Evolutionary conservation across 179 eudicot species (phyloP), one percentile per base, ranked within the genome.

Genomic region (Spergularia azorica): DNA sequence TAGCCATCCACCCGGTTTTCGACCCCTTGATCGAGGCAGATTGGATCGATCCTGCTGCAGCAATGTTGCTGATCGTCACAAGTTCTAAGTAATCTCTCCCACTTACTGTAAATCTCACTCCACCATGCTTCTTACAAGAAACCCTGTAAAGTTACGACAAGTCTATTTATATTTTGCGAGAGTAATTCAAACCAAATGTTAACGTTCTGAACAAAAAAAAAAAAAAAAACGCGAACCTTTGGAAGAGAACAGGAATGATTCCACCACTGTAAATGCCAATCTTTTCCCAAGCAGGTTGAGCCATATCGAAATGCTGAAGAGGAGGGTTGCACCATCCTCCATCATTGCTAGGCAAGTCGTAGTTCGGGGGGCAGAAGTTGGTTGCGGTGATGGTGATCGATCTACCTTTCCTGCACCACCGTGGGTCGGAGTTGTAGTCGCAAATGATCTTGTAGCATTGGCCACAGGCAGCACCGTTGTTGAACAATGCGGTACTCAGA

Each of bases 301-400:
- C 89, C 95, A 90, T 90, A 77, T 90, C 92, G 54, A 90, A 90
- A 74, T 90, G 93, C 76, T 89, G 85, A 36, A 83, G 87, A 9
- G 92, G 92, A 0, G 95, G 95, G 70, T 90, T 90, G 57, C 91
- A 90, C 95, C 95, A 90, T 16, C 95, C 95, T 12, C 93, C 95
- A 2, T 26, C 79, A 51, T 85, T 71, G 77, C 75, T 88, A 1
- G 91, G 84, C 41, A 63, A 79, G 36, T 80, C 93, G 58, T 50
- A 85, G 76, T 90, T 90, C 0, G 95, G 95, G 10, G 95, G 95
- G 84, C 95, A 90, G 66, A 90, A 89, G 74, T 90, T 89, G 3
- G 95, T 90, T 3, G 93, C 95, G 2, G 93, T 90, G n/a, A 90
- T 73, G 5, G 88, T 86, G 2, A 90, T 79, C 0, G 91, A 85